Conservation (phyloP, 208 protist species). For the Trypanosoma avium region DNA sequence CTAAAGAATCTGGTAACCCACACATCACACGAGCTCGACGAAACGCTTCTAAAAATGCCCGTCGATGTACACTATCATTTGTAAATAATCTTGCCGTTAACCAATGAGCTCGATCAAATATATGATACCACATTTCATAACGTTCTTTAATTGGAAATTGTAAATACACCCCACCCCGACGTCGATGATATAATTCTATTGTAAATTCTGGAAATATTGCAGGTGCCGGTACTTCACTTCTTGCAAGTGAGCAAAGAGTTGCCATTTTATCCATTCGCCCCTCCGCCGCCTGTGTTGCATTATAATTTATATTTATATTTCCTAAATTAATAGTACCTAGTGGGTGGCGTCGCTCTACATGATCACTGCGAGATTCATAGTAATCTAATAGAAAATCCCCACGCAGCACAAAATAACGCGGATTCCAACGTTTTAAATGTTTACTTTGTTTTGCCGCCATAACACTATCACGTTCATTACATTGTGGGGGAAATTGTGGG, state of each 20-base stretch:
- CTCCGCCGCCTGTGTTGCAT: slow-evolving; percentile 9
- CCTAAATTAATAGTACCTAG: slow-evolving; percentile 20
- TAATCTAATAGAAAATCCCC: slow-evolving; percentile 23
- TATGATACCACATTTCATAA: slow-evolving; percentile 15
- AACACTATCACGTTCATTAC: slow-evolving; percentile 1
- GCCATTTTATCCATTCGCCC: slow-evolving; percentile 1
- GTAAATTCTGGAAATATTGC: slow-evolving; percentile 11
- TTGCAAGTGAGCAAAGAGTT: neutral
- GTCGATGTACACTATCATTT: slow-evolving; percentile 8
- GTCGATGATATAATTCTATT: slow-evolving; percentile 18
- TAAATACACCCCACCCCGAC: slow-evolving; percentile 3
- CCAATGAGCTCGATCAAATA: slow-evolving; percentile 16
- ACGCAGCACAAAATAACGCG: slow-evolving; percentile 18
- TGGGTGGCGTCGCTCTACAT: neutral
- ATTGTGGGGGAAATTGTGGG: slow-evolving; percentile 4
- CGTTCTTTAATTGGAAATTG: slow-evolving; percentile 15
- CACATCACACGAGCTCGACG: slow-evolving; percentile 17
- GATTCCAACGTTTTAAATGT: slow-evolving; percentile 20
- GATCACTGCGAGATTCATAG: slow-evolving; percentile 13
- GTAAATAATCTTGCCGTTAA: neutral
- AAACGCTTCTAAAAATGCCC: slow-evolving; percentile 23
- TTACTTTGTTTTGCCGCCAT: slow-evolving; percentile 24
- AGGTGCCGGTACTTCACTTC: neutral
- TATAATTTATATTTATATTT: neutral
- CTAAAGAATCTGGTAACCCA: slow-evolving; percentile 13